Evolutionary conservation across 1,284 basidiomycete species (phyloP).

Genomic region (Anthracocystis setariae): DNA sequence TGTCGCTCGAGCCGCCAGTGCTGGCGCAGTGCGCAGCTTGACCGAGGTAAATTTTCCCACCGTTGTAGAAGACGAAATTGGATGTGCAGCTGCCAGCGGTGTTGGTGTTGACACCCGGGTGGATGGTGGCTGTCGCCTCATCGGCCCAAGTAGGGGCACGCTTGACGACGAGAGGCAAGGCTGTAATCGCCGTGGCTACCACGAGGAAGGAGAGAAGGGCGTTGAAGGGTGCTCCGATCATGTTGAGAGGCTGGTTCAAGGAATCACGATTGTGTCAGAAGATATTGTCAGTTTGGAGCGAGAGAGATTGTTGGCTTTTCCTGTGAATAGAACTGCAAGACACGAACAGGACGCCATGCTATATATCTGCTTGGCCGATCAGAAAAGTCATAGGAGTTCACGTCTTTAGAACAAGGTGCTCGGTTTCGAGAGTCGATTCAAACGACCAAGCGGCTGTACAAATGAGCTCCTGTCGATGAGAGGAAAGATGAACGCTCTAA

Average conservation of each 20-base stretch:
- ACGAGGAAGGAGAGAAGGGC: slow-evolving; percentile 18
- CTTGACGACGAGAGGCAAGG: slow-evolving; percentile 20
- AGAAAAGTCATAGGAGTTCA: too few relatives aligned
- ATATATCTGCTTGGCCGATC: too few relatives aligned
- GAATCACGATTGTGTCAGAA: too few relatives aligned
- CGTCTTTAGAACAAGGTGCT: too few relatives aligned
- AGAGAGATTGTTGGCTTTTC: background rate
- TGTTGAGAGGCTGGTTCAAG: slow-evolving; percentile 5
- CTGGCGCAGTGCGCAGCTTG: slow-evolving; percentile 53
- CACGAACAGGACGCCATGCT: too few relatives aligned
- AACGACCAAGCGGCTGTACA: too few relatives aligned
- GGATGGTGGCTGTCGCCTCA: slow-evolving; percentile 35
- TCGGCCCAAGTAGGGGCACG: slow-evolving; percentile 44
- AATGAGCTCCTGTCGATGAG: too few relatives aligned
- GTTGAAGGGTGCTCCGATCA: slow-evolving; percentile 26
- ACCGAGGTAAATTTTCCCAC: slow-evolving; percentile 47
- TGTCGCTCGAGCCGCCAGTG: slow-evolving; percentile 40
- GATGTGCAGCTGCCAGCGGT: slow-evolving; percentile 51
- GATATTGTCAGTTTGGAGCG: too few relatives aligned
- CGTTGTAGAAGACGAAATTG: slow-evolving; percentile 52
- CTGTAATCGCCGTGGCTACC: slow-evolving; percentile 19
- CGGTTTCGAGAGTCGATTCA: too few relatives aligned
- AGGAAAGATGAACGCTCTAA: too few relatives aligned
- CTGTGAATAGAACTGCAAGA: too few relatives aligned
- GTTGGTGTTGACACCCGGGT: slow-evolving; percentile 56